Evolutionary conservation across 768 basidiomycete genomes (phyloP).

Genomic region (Asterophora lycoperdoides): DNA sequence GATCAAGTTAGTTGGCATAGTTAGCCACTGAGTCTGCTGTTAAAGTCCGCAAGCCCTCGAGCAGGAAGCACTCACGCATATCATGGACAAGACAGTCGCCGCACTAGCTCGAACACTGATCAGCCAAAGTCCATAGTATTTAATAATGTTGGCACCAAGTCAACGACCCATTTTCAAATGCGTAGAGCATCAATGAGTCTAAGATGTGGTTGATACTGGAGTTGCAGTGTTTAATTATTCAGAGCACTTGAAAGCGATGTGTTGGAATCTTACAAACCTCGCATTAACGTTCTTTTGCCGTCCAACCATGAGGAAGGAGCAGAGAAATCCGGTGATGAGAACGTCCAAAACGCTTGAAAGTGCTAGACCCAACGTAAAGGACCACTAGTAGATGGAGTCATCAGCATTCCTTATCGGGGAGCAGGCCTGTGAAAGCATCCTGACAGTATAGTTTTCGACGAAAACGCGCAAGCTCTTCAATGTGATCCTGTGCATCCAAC

Average conservation of each 20-base stretch:
- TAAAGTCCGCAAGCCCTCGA: not conserved
- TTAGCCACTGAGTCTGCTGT: not conserved
- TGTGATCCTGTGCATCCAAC: too few species aligned
- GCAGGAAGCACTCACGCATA: constrained; percentile 7
- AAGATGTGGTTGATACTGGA: constrained; percentile 34
- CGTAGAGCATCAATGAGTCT: constrained; percentile 36
- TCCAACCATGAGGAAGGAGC: constrained; percentile 29
- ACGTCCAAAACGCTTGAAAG: constrained; percentile 39
- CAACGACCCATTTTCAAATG: constrained; percentile 38
- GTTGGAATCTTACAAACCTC: constrained; percentile 10
- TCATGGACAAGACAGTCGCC: constrained; percentile 12
- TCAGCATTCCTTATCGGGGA: too few species aligned
- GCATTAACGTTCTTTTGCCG: constrained; percentile 17
- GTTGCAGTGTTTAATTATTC: not conserved
- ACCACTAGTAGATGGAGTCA: constrained; percentile 30
- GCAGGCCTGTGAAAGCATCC: too few species aligned
- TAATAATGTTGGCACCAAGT: constrained; percentile 25
- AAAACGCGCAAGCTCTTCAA: too few species aligned
- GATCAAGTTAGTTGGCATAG: constrained; percentile 25
- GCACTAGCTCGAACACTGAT: not conserved
- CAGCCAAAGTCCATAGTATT: too few species aligned
- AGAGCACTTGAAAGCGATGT: too few species aligned
- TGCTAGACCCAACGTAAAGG: constrained; percentile 40
- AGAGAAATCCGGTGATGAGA: constrained; percentile 25
- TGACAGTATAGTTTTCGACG: too few species aligned